Evolutionary conservation across 2,329 filamentous ascomycete species (phyloP).

Genomic region (Aschersonia sp.): DNA sequence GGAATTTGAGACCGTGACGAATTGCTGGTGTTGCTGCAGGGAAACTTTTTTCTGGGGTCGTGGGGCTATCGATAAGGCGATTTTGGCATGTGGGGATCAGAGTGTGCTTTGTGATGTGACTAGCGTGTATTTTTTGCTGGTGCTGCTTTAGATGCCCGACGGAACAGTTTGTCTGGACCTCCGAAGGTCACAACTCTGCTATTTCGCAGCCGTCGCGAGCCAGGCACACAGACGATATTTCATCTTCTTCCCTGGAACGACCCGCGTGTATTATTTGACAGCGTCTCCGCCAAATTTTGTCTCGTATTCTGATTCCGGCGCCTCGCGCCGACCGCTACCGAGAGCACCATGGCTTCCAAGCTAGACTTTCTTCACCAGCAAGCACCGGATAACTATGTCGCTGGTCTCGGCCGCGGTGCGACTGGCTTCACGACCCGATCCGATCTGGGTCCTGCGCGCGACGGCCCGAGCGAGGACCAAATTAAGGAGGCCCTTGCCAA

Average conservation of each 20-base stretch:
- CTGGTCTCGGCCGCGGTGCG: conserved; percentile 91
- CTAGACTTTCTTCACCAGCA: conserved; percentile 80
- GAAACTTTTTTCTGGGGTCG: not conserved
- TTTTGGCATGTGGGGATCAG: not conserved
- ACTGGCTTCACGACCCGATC: conserved; percentile 97
- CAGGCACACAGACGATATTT: no score
- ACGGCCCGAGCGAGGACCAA: conserved; percentile 93
- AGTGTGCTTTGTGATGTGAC: no score
- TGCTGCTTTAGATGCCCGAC: no score
- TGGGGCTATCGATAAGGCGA: not conserved
- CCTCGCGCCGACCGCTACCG: no score
- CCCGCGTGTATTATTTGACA: no score
- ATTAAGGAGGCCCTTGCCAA: conserved; percentile 97
- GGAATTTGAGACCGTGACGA: not conserved
- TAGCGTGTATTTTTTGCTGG: no score
- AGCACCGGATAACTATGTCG: conserved; percentile 78
- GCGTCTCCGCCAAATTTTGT: no score
- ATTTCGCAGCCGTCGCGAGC: no score
- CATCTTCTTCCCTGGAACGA: no score
- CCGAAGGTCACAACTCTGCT: no score
- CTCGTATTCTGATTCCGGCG: no score
- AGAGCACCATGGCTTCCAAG: conserved; percentile 30
- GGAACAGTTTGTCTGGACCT: no score
- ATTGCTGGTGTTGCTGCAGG: not conserved
- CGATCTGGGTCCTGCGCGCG: conserved; percentile 85